phyloP scores from a whole-genome alignment of 768 basidiomycete species.

The Phanerochaete sordida region DNA sequence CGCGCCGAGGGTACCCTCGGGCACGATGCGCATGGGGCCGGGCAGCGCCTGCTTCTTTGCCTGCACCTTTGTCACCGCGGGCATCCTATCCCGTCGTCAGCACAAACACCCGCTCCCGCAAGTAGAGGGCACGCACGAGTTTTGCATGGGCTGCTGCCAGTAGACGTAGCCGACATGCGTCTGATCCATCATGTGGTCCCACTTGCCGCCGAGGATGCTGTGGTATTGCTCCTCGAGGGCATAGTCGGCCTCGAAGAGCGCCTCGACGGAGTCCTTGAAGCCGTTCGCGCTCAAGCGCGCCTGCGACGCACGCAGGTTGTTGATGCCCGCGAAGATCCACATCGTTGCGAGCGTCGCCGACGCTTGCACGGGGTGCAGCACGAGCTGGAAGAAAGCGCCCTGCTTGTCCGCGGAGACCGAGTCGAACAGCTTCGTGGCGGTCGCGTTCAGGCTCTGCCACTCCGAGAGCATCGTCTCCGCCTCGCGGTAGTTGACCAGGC shows the following conservation, averaged over 20 bases:
- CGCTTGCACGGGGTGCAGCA: slow-evolving; percentile 62
- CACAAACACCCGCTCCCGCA: neutral
- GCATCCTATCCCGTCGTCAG: slow-evolving; percentile 38
- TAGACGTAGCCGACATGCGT: slow-evolving; percentile 66
- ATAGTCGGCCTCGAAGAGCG: slow-evolving; percentile 58
- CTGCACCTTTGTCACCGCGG: slow-evolving; percentile 47
- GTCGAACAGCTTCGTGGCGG: slow-evolving; percentile 55
- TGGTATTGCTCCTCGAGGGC: slow-evolving; percentile 63
- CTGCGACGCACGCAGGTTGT: slow-evolving; percentile 61
- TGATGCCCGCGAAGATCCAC: slow-evolving; percentile 55
- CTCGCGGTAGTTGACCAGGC: slow-evolving; percentile 67
- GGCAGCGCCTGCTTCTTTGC: slow-evolving; percentile 52
- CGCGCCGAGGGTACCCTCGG: slow-evolving; percentile 57
- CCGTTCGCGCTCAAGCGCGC: slow-evolving; percentile 59
- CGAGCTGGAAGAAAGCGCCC: slow-evolving; percentile 68
- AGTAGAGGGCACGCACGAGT: slow-evolving; percentile 38
- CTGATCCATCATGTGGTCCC: slow-evolving; percentile 61
- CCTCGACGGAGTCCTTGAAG: slow-evolving; percentile 50
- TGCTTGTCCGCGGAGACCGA: slow-evolving; percentile 42
- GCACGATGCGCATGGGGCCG: slow-evolving; percentile 61
- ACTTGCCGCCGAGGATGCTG: slow-evolving; percentile 40
- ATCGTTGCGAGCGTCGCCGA: slow-evolving; percentile 55
- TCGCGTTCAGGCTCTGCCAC: slow-evolving; percentile 45
- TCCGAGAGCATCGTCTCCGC: slow-evolving; percentile 52
- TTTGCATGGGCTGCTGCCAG: slow-evolving; percentile 70